phyloP scores from a whole-genome alignment of 1,284 basidiomycete species.

The Cutaneotrichosporon daszewskae region DNA sequence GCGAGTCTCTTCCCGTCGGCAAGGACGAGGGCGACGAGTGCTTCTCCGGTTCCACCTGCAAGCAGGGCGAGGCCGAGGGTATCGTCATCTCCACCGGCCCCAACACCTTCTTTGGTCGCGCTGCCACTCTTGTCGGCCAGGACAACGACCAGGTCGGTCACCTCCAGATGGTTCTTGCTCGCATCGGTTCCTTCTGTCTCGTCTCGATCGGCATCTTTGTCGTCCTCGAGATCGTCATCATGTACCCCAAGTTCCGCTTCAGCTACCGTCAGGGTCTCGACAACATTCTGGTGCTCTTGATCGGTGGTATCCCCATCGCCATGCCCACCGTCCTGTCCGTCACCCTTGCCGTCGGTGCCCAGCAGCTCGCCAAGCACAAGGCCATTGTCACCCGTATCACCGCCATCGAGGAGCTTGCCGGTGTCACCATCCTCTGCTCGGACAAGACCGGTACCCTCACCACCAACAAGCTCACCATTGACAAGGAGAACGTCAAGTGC shows the following conservation, averaged over 20 bases:
- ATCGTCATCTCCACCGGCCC: constrained; percentile 92
- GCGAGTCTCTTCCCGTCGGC: constrained; percentile 84
- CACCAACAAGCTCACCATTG: constrained; percentile 98
- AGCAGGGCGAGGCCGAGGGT: constrained; percentile 95
- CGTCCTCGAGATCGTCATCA: constrained; percentile 77
- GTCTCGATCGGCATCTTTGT: constrained; percentile 91
- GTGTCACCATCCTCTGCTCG: constrained; percentile 93
- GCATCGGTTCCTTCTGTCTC: constrained; percentile 93
- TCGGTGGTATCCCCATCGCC: constrained; percentile 97
- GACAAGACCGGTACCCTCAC: constrained; percentile 97
- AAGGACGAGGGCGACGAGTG: constrained; percentile 93
- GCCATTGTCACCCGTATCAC: constrained; percentile 98
- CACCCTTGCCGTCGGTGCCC: constrained; percentile 94
- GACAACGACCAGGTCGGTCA: constrained; percentile 95
- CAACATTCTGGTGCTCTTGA: constrained; percentile 93
- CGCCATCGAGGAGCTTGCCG: constrained; percentile 92
- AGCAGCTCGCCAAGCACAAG: constrained; percentile 97
- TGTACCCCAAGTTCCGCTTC: constrained; percentile 84
- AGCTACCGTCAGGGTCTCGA: constrained; percentile 88
- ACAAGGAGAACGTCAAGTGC: constrained; percentile 83
- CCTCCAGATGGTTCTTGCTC: constrained; percentile 93
- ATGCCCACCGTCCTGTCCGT: constrained; percentile 96
- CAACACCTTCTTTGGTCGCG: constrained; percentile 94
- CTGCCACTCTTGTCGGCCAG: constrained; percentile 88
- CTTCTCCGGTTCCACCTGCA: constrained; percentile 96